Base-by-base conservation (phyloP, 257 asterid genomes). In the Fraxinus pennsylvanica region DNA sequence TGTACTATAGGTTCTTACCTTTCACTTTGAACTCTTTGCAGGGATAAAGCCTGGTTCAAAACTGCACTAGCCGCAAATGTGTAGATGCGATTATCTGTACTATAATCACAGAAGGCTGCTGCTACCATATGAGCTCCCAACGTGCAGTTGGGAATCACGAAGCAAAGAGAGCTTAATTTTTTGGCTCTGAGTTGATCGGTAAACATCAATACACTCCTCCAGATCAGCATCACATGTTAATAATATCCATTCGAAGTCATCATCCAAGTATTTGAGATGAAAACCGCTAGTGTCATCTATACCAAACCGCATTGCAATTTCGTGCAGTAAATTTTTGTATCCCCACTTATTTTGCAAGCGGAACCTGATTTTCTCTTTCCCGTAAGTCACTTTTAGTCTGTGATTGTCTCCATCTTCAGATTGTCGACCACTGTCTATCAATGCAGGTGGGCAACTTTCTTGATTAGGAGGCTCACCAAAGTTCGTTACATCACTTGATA, bases 141-240 rank as follows among this genome's bases (percentile, higher is more conserved):
- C 29, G 9, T 82, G 89, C 57, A 83, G 83, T 27, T 82, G 90
- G 13, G 89, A 77, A 61, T 82, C 84, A 5, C 74, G 76, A 52
- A 85, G 78, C 52, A 94, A 83, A 7, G 82, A 71, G 25, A 95
- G 91, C 91, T 81, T 92, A 54, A 93, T 90, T 15, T 92, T 91
- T 70, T 85, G 87, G 84, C 22, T 83, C 70, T 72, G 75, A 0
- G 90, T 85, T 6, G 92, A 79, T 13, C 83, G 81, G 75, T 87
- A 87, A 25, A 91, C 88, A 32, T 90, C 96, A 3, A 95, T 78
- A 75, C 99, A 93, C 81, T 93, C 98, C 79, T 84, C 96, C 9
- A 95, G 85, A 87, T 95, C 99, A 19, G 93, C 99, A 50, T 93
- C 96, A 14, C 99, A 95, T 9, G 97, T 93, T 39, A 93, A 61